These are phyloP conservation scores for Carnegiea gigantea DNA, from an alignment of 179 eudicot genomes.

Conservation along the genomic window DNA sequence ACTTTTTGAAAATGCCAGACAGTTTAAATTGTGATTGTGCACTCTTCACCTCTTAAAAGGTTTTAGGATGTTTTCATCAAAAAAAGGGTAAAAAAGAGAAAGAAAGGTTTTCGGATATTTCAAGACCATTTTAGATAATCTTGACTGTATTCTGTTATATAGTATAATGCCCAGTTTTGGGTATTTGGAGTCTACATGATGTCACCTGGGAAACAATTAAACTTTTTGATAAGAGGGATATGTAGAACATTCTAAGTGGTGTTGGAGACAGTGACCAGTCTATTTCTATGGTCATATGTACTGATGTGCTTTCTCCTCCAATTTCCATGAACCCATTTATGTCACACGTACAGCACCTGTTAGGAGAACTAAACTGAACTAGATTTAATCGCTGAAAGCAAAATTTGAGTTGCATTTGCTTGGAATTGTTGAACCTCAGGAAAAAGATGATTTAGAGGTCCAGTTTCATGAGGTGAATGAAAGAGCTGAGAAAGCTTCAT, in stretches of 20 bases:
- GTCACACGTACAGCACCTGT: not conserved
- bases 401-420: slow-evolving; percentile 11
- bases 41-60: not conserved
- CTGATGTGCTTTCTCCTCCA: not conserved
- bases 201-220: not conserved
- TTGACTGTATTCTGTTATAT: not conserved
- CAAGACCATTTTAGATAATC: not conserved
- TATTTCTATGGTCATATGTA: not conserved
- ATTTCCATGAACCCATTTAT: not conserved
- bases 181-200: not conserved
- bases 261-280: not conserved
- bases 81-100: no score
- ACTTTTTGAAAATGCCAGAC: not conserved
- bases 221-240: not conserved
- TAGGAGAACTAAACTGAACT: not conserved
- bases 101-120: not conserved
- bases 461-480: slow-evolving; percentile 73
- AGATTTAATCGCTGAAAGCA: slow-evolving; percentile 12
- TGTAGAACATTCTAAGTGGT: not conserved
- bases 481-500: slow-evolving; percentile 69
- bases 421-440: slow-evolving; percentile 47
- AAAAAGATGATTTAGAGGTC: slow-evolving; percentile 90
- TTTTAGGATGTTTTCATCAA: not conserved
- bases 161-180: not conserved
- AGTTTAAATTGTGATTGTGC: not conserved